Evolutionary conservation across 305 asterid genomes (phyloP).

Genomic region (Rubia balearica): DNA sequence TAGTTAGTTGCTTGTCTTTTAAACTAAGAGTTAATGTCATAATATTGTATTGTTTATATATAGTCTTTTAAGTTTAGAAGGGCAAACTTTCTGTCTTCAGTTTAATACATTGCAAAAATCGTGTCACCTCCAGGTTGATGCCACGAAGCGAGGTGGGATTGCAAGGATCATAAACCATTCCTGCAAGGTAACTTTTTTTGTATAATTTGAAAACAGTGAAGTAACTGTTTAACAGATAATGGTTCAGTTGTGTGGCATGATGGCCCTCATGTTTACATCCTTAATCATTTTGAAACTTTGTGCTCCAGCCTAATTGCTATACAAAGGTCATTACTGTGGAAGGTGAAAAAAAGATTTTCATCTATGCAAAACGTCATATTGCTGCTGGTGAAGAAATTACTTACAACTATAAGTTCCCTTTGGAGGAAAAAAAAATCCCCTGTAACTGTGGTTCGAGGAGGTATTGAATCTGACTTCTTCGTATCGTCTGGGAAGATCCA

Average conservation of each 20-base stretch:
- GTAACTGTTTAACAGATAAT: constrained; percentile 19
- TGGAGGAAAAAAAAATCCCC: constrained; percentile 96
- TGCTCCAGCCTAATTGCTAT: constrained; percentile 93
- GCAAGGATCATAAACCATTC: constrained; percentile 98
- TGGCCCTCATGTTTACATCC: constrained; percentile 10
- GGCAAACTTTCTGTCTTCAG: not conserved
- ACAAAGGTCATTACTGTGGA: constrained; percentile 96
- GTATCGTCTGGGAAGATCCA: not conserved
- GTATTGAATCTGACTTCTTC: constrained; percentile 23
- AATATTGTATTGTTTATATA: not conserved
- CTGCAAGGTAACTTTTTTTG: constrained; percentile 67
- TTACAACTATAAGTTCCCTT: constrained; percentile 92
- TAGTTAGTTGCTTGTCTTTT: not conserved
- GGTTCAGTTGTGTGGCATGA: constrained; percentile 19
- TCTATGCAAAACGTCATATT: constrained; percentile 91
- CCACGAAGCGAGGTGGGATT: constrained; percentile 96
- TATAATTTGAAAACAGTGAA: not conserved
- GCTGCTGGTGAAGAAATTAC: constrained; percentile 92
- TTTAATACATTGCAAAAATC: not conserved
- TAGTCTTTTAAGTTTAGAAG: not conserved
- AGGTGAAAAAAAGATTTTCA: constrained; percentile 94
- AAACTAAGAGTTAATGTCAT: not conserved
- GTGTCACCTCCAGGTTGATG: constrained; percentile 71
- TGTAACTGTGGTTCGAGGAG: constrained; percentile 93
- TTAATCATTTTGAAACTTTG: constrained; percentile 19